Conservation (phyloP, 768 basidiomycete genomes). For the Scleroderma bovista region DNA sequence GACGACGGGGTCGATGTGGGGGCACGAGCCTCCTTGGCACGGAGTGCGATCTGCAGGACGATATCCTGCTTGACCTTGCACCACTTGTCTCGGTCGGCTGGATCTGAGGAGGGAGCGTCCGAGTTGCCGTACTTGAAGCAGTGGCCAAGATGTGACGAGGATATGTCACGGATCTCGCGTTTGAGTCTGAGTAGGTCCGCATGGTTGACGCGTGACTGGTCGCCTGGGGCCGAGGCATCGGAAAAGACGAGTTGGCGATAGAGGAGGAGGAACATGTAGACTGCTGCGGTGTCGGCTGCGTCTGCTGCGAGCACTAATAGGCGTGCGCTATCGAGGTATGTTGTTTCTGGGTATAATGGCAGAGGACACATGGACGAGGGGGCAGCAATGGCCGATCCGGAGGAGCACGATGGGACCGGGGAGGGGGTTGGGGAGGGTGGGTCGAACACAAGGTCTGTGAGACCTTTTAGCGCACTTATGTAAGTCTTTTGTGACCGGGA, state of each 20-base stretch:
- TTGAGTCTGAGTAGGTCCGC: conserved; percentile 57
- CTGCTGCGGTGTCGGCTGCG: conserved; percentile 63
- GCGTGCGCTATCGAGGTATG: conserved; percentile 73
- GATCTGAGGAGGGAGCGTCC: conserved; percentile 5
- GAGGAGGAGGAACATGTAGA: conserved; percentile 78
- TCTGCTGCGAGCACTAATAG: conserved; percentile 63
- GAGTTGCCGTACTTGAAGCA: conserved; percentile 41
- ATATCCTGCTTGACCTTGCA: conserved; percentile 54
- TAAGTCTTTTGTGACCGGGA: conserved; percentile 43
- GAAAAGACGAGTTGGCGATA: conserved; percentile 70
- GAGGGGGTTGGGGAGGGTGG: conserved; percentile 38
- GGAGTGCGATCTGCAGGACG: conserved; percentile 69
- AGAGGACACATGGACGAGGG: conserved; percentile 30
- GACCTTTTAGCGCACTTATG: conserved; percentile 49
- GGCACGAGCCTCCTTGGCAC: conserved; percentile 46
- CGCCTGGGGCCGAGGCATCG: conserved; percentile 28
- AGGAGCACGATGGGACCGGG: conserved; percentile 26
- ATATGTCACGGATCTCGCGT: conserved; percentile 68
- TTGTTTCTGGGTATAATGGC: conserved; percentile 65
- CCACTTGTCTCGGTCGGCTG: conserved; percentile 47
- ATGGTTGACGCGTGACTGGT: conserved; percentile 41
- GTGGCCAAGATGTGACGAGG: conserved; percentile 52
- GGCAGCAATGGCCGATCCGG: conserved; percentile 24
- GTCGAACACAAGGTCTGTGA: conserved; percentile 62
- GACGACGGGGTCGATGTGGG: conserved; percentile 20